phyloP scores from a whole-genome alignment of 192 early-diverging fungal species.

The Coemansia sp. region DNA sequence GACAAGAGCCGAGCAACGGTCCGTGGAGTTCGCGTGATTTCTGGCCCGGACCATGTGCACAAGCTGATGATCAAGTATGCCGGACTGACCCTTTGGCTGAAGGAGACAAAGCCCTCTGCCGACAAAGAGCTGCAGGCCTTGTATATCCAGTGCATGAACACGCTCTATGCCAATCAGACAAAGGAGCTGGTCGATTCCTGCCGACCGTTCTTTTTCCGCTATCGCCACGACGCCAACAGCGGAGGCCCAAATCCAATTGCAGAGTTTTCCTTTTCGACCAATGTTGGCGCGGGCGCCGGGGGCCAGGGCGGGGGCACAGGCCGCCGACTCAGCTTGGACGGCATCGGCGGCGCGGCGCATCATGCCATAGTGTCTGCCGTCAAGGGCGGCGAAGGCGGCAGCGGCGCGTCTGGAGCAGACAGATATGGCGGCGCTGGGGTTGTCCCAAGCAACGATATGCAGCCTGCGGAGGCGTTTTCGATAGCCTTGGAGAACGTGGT shows the following conservation, averaged over 20 bases:
- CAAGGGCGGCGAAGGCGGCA: constrained; percentile 19
- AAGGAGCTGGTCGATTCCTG: constrained; percentile 57
- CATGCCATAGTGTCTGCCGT: constrained; percentile 25
- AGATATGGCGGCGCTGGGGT: constrained; percentile 9
- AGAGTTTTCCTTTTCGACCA: constrained; percentile 39
- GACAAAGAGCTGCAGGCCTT: constrained; percentile 73
- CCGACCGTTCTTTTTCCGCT: constrained; percentile 40
- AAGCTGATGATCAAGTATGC: constrained; percentile 63
- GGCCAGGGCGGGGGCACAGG: constrained; percentile 12
- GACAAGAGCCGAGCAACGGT: constrained; percentile 43
- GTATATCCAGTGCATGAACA: constrained; percentile 58
- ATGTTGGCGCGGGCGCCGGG: constrained; percentile 11
- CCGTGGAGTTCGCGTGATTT: constrained; percentile 40
- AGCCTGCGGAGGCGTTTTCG: constrained; percentile 42
- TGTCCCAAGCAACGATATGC: constrained; percentile 23
- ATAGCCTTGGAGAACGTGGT: constrained; percentile 54
- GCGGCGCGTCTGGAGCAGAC: background rate
- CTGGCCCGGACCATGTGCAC: constrained; percentile 61
- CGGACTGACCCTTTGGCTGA: constrained; percentile 68
- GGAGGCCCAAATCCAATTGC: constrained; percentile 22
- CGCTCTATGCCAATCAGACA: constrained; percentile 53
- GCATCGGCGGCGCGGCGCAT: constrained; percentile 41
- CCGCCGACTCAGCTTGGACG: constrained; percentile 42
- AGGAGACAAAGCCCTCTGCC: constrained; percentile 66
- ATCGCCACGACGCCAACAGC: constrained; percentile 30